Percentiles rank a stretch among this genome's conserved stretches.
phyloP scores from a whole-genome alignment of 1,139 yeast genomes.

The Yamadazyma buinensis region DNA sequence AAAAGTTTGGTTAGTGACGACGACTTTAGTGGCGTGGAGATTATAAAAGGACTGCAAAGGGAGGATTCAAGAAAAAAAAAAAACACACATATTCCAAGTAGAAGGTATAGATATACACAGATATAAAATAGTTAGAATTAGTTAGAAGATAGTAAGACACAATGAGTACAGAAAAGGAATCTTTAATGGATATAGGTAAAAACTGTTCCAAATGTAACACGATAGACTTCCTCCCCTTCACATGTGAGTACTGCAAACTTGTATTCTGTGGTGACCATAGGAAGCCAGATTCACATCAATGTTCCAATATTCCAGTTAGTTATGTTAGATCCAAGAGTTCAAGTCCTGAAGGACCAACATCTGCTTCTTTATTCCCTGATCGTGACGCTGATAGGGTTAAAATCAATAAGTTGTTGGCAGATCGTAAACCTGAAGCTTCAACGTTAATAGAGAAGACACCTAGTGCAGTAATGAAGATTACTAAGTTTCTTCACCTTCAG shows the following conservation, averaged over 20 bases:
- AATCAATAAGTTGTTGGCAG: slow-evolving; percentile 32
- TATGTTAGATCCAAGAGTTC: slow-evolving; percentile 10
- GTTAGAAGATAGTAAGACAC: too few species aligned
- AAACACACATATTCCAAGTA: too few species aligned
- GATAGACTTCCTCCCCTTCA: slow-evolving; percentile 67
- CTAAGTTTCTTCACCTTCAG: slow-evolving; percentile 39
- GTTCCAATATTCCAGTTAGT: slow-evolving; percentile 22
- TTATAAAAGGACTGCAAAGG: too few species aligned
- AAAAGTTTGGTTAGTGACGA: not conserved
- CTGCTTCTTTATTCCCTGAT: slow-evolving; percentile 55
- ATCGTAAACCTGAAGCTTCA: slow-evolving; percentile 24
- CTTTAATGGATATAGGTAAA: slow-evolving; percentile 62
- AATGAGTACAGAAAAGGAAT: slow-evolving; percentile 4
- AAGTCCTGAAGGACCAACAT: slow-evolving; percentile 24
- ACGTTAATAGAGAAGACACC: slow-evolving; percentile 27
- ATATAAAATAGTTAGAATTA: too few species aligned
- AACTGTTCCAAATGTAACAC: slow-evolving; percentile 63
- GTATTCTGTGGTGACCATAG: slow-evolving; percentile 61
- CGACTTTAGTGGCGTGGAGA: too few species aligned
- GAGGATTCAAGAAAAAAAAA: too few species aligned
- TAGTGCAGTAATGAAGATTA: slow-evolving; percentile 45
- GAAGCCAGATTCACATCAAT: slow-evolving; percentile 42
- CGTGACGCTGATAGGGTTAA: slow-evolving; percentile 36
- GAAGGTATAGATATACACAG: too few species aligned
- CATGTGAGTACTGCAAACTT: slow-evolving; percentile 54